Conservation (phyloP, 148 eudicot species). For the Rhododendron griersonianum region DNA sequence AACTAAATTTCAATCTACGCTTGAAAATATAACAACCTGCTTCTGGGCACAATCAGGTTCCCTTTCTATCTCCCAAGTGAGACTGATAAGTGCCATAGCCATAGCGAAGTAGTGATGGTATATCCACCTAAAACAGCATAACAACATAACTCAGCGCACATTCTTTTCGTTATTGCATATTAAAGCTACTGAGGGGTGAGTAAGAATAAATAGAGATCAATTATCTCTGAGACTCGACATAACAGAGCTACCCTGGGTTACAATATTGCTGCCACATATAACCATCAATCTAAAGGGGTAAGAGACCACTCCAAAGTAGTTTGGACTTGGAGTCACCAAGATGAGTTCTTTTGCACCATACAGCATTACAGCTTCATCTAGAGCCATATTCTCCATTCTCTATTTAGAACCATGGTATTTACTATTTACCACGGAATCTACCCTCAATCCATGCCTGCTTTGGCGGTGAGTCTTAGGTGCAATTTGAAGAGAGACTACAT, state of each 20-base stretch:
- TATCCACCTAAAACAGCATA: conserved; percentile 68
- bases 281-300: not conserved
- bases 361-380: not conserved
- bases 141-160: not conserved
- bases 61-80: conserved; percentile 94
- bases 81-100: conserved; percentile 93
- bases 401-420: not conserved
- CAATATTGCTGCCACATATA: not conserved
- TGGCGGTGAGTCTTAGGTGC: not conserved
- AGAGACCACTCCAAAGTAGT: not conserved
- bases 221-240: not conserved
- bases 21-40: conserved; percentile 52
- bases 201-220: not conserved
- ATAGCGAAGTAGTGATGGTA: conserved; percentile 95
- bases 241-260: not conserved
- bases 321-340: not conserved
- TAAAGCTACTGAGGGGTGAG: not conserved
- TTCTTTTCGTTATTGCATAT: not conserved
- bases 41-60: conserved; percentile 76
- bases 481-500: not conserved
- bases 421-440: not conserved
- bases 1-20: not conserved
- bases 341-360: not conserved
- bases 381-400: not conserved
- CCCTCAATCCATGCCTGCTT: not conserved